Base-by-base conservation (phyloP, 148 eudicot species). In the Simmondsia chinensis region DNA sequence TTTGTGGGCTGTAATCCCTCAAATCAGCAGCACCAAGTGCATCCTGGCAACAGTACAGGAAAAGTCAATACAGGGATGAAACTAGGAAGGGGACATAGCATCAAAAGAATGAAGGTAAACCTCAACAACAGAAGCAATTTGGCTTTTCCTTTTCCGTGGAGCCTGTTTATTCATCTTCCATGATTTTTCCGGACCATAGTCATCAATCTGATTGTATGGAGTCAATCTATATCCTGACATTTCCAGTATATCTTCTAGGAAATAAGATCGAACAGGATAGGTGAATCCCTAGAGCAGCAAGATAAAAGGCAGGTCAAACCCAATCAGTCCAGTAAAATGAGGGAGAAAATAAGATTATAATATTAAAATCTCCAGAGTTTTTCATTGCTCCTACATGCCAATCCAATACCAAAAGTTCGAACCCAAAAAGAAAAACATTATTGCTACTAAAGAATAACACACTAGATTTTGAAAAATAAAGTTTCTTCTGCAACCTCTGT, bases 161-260 rank as follows among this genome's bases (percentile, higher is more conserved):
- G 67, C 75, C 63, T 91, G 95, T 60, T 86, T 91, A 63, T 67
- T 86, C 85, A 77, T 74, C 71, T 77, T 91, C 95, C 95, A 91
- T 7, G 63, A 46, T 64, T 77, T 91, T 34, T 91, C 99, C 40
- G 55, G 74, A 26, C 99, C 95, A 60, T 82, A 91, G 61, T 91
- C 99, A 74, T 91, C 99, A 41, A 82, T 76, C 63, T 91, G 99
- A 63, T 91, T 91, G 68, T 74, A 35, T 37, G 74, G 63, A 15
- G 95, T 91, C 72, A 91, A 61, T 43, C 63, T 65, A 64, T 82
- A 91, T 59, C 89, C 89, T 66, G 79, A 70, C 71, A 54, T 74
- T 50, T 91, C 99, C 69, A 91, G 53, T 39, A 82, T 53, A 62
- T 75, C 68, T 66, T 91, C 99, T 52, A 91, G 67, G 68, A 82